These are phyloP conservation scores for Lentithecium fluviatile DNA, from an alignment of 495 filamentous ascomycete species.

Conservation along the genomic window DNA sequence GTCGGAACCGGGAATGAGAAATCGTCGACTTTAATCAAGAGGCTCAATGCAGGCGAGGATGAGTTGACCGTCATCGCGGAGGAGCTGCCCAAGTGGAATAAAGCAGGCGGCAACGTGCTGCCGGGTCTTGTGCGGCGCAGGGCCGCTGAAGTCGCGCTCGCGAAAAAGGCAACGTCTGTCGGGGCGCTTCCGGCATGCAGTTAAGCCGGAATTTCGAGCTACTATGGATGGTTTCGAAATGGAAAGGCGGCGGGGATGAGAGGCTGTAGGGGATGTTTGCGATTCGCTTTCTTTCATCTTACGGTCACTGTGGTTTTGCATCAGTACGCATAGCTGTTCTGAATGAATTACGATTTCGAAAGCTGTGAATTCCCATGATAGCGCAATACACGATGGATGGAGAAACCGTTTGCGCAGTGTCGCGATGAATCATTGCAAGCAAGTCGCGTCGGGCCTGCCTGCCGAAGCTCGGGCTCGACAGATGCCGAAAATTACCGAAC, in stretches of 20 bases:
- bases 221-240: not conserved
- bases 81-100: conserved; percentile 52
- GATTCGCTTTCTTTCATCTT: no score
- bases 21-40: conserved; percentile 44
- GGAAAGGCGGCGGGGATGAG: conserved; percentile 41
- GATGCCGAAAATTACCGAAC: no score
- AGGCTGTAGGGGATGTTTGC: conserved; percentile 52
- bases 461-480: no score
- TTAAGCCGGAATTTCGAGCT: conserved; percentile 2
- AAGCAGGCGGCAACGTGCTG: conserved; percentile 45
- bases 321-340: no score
- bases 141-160: conserved; percentile 48
- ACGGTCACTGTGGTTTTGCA: no score
- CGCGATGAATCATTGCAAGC: no score
- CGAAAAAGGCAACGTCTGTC: conserved; percentile 36
- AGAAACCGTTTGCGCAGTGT: no score
- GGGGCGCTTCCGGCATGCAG: conserved; percentile 39
- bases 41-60: conserved; percentile 50
- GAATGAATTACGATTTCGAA: no score
- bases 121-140: conserved; percentile 46
- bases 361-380: no score
- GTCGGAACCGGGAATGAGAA: conserved; percentile 50
- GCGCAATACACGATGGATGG: no score
- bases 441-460: no score
- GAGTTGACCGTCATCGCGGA: conserved; percentile 44